Evolutionary conservation across 2,329 filamentous ascomycete species (phyloP), one percentile per base, ranked within the genome.

Genomic region (Fusarium subtropicale): DNA sequence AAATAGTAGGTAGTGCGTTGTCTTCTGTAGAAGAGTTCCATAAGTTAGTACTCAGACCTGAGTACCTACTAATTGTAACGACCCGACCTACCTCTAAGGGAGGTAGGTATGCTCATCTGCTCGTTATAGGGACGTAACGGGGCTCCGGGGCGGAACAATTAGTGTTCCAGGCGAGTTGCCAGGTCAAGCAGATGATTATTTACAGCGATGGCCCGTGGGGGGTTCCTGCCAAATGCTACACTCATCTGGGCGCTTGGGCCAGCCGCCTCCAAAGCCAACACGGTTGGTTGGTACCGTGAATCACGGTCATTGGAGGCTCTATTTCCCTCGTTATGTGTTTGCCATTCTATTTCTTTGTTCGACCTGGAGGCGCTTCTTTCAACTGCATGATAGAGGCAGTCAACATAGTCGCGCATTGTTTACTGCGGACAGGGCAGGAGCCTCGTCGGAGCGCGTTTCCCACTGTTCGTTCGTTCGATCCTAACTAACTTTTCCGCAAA

Each of bases 221-320:
- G 51, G 41, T 44, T 47, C 47, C 38, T 56, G 36, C 36, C 28
- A 30, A 30, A 12, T 42, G 36, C 50, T 28, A n/a, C 39, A 61
- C 54, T 51, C 38, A 48, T 36, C 61, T 22, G 20, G 56, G 52
- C 60, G 60, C 50, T 62, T 45, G 54, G 62, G 47, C 72, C 72
- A 74, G 47, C 64, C 55, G 64, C 64, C 48, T 30, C 41, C 24
- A 69, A 72, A 60, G 64, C 47, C 39, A 55, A 56, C 55, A 36
- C 47, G 50, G 54, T 52, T 53, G 22, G 48, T 26, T 53, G 22
- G 48, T 26, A 15, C 31, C 16, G 11, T 51, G 24, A 39, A 26
- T 39, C 48, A 39, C 48, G 33, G 48, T 41, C 26, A 39, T 51
- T 20, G 16, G 41, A 56, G 36, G 34, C 51, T 58, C 55, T 64